Evolutionary conservation across 164 flowering plant genomes (phyloP).

Genomic region (Stephania yunnanensis): DNA sequence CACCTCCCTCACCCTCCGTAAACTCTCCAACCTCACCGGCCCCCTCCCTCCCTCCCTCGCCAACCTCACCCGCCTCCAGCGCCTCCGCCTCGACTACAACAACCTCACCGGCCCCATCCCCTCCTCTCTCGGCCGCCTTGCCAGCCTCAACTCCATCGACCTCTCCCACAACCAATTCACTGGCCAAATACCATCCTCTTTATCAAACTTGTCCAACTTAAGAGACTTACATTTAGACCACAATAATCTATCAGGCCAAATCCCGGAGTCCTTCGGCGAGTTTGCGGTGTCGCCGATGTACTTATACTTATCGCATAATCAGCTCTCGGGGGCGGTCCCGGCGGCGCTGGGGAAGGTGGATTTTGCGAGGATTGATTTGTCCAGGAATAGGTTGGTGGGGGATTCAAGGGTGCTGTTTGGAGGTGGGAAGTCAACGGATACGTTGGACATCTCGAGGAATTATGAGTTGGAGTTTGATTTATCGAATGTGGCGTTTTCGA

Average conservation of each 20-base stretch:
- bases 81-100: slow-evolving; percentile 37
- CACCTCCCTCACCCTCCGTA: slow-evolving; percentile 35
- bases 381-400: slow-evolving; percentile 41
- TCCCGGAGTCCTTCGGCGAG: slow-evolving; percentile 37
- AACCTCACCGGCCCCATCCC: slow-evolving; percentile 65
- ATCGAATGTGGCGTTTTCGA: slow-evolving; percentile 38
- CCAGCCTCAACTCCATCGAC: slow-evolving; percentile 34
- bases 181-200: slow-evolving; percentile 53
- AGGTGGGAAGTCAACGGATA: not conserved
- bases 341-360: slow-evolving; percentile 38
- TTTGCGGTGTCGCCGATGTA: not conserved
- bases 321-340: slow-evolving; percentile 42
- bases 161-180: slow-evolving; percentile 53
- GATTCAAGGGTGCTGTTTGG: slow-evolving; percentile 41
- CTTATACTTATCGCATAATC: slow-evolving; percentile 55
- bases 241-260: slow-evolving; percentile 54
- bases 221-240: slow-evolving; percentile 40
- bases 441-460: slow-evolving; percentile 45
- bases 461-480: slow-evolving; percentile 44
- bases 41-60: slow-evolving; percentile 46
- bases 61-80: slow-evolving; percentile 45
- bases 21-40: slow-evolving; percentile 56
- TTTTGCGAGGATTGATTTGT: slow-evolving; percentile 34
- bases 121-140: slow-evolving; percentile 39
- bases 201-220: slow-evolving; percentile 29